A percentile compares a stretch with the other conserved stretches of the same genome.
Conservation (phyloP, 2,329 filamentous ascomycete species). For the Chaetomium strumarium region DNA sequence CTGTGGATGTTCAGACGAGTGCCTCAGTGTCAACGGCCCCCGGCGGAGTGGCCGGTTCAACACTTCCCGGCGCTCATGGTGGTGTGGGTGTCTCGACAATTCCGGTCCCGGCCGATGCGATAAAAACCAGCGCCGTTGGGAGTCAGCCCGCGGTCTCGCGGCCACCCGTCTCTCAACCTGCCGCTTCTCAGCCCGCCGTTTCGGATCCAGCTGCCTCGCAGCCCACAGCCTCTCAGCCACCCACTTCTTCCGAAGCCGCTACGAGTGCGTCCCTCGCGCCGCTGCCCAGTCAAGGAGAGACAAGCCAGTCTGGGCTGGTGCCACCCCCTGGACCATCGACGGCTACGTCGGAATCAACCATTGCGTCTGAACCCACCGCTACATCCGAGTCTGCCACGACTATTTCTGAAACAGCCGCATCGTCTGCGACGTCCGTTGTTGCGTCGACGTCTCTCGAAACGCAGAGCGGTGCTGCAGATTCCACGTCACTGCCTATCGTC, state of each 20-base stretch:
- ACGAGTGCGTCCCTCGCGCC: constrained; percentile 5
- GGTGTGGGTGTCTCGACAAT: constrained; percentile 23
- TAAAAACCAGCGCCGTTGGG: constrained; percentile 10
- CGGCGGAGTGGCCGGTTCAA: constrained; percentile 9
- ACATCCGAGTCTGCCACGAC: background rate
- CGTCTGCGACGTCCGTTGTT: background rate
- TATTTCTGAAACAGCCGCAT: background rate
- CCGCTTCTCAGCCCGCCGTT: background rate
- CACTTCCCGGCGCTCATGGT: constrained; percentile 12
- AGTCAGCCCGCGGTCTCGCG: background rate
- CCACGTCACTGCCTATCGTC: constrained; percentile 1
- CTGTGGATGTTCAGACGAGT: constrained; percentile 6
- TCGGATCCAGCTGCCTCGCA: background rate
- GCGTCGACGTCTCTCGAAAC: constrained; percentile 1
- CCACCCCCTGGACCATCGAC: constrained; percentile 2
- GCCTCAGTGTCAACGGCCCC: constrained; percentile 13
- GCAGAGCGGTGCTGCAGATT: background rate
- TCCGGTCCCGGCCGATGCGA: constrained; percentile 15
- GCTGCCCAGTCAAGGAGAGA: background rate
- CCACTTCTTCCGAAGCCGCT: constrained; percentile 6
- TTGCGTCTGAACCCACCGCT: no score
- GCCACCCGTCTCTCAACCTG: background rate
- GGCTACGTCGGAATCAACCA: background rate
- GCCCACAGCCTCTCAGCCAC: background rate
- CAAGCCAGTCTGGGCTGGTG: background rate